Evolutionary conservation across 139 green algal species (phyloP).

Genomic region (Chlamydomonas schloesseri): DNA sequence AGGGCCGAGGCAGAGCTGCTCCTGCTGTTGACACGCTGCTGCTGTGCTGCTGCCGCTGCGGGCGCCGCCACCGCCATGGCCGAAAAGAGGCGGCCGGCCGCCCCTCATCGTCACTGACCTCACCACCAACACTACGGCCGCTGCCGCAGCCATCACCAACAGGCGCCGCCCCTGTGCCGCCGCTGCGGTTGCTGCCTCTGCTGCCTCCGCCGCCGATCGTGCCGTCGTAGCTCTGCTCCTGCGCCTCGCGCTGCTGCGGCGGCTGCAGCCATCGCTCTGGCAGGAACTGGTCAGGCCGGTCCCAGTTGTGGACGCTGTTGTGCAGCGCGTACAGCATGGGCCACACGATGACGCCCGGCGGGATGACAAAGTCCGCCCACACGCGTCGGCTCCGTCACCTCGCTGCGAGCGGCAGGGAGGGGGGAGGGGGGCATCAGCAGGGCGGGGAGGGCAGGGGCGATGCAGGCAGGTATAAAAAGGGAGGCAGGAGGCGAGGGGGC

Average conservation of each 20-base stretch:
- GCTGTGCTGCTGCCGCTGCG: too few species aligned
- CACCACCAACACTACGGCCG: too few species aligned
- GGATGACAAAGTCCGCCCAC: slow-evolving; percentile 56
- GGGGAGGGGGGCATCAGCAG: too few species aligned
- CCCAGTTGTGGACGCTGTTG: slow-evolving; percentile 64
- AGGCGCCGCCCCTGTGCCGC: background rate
- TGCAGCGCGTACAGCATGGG: slow-evolving; percentile 75
- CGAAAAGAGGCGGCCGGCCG: too few species aligned
- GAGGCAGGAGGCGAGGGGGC: too few species aligned
- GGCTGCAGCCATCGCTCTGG: slow-evolving; percentile 26
- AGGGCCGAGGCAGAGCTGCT: background rate
- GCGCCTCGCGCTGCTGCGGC: background rate
- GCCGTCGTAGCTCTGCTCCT: too few species aligned
- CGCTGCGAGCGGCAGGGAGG: slow-evolving; percentile 32
- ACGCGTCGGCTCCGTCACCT: slow-evolving; percentile 51
- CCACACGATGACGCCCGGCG: slow-evolving; percentile 68
- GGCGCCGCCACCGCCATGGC: background rate
- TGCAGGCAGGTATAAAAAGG: too few species aligned
- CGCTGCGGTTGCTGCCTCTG: background rate
- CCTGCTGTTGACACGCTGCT: background rate
- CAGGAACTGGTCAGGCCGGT: slow-evolving; percentile 45
- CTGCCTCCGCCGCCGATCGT: too few species aligned
- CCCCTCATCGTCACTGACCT: too few species aligned
- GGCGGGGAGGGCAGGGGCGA: too few species aligned
- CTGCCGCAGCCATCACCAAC: too few species aligned